Conservation (phyloP, 2,329 filamentous ascomycete species). For the Talaromyces sp. region DNA sequence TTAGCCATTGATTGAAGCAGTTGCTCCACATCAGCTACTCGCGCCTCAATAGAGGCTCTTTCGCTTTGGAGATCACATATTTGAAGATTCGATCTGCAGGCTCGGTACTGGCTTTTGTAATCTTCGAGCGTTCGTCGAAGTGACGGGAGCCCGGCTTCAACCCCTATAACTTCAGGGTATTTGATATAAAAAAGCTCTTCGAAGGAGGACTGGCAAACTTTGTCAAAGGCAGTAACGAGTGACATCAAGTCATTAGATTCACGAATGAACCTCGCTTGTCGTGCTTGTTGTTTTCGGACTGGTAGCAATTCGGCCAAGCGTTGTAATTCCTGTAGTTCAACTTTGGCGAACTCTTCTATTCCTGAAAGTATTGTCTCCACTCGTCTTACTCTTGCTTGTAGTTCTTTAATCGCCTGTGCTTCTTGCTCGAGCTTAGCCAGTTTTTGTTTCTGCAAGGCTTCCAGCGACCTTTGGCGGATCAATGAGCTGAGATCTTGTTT, state of each 20-base stretch:
- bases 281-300: not conserved
- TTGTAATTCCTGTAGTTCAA: not conserved
- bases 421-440: conserved; percentile 3
- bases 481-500: conserved; percentile 4
- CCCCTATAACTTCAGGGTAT: not conserved
- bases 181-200: conserved; percentile 4
- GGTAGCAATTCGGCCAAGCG: not conserved
- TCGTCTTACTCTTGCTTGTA: not conserved
- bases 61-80: not conserved
- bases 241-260: not conserved
- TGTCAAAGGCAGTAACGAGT: not conserved
- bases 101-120: not conserved
- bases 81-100: not conserved
- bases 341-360: not conserved
- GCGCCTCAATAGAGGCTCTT: not conserved
- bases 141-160: not conserved
- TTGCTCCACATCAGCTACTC: not conserved
- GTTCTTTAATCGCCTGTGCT: not conserved
- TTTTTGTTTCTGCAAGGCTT: not conserved
- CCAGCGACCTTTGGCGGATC: conserved; percentile 2
- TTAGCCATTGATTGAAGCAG: not conserved
- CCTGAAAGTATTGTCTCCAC: not conserved
- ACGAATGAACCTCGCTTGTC: not conserved
- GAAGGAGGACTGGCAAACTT: not conserved
- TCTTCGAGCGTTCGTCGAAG: not conserved